Evolutionary conservation across 2,329 filamentous ascomycete species (phyloP), one percentile per base, ranked within the genome.

Genomic region (Pezicula rhizophila): DNA sequence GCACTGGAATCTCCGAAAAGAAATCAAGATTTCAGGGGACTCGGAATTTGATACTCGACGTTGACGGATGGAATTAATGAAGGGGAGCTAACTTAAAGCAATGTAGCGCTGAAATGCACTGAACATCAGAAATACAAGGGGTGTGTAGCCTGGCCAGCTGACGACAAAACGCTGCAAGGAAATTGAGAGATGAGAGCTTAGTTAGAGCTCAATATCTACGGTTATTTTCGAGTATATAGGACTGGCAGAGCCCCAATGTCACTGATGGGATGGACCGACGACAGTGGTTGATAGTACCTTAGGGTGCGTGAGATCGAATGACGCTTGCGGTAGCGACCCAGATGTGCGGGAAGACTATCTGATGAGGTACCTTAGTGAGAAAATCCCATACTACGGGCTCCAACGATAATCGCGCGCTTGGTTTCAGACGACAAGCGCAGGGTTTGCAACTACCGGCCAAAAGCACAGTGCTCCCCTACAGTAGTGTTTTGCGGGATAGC

Each of bases 261-360:
- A 15, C n/a, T 15, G 35, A 38, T 38, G 35, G 5, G 35, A 38
- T 38, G 35, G 35, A 38, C 10, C 10, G 15, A 31, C 14, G 40
- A 20, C 25, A 14, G 5, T n/a, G 25, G 20, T 20, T 23, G 23
- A 23, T 23, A 7, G 23, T 23, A 7, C 23, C 23, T 23, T 23
- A 7, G 23, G 14, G 37, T 18, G 44, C 47, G 48, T 47, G 23
- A 45, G 14, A 39, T 42, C 31, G 47, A 52, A 48, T 33, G 48
- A 56, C 52, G 57, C 56, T 60, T 60, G 57, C 49, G 47, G 56
- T 56, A 54, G 53, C 55, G 56, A 61, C 52, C 58, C 56, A 60
- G 46, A 53, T 42, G 48, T 31, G 46, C 46, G 58, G 60, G 52
- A 57, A 47, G 52, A 45, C 56, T 57, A 54, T 42, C 20, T 31